Conservation (phyloP, 495 filamentous ascomycete genomes). For the Talaromyces adpressus region DNA sequence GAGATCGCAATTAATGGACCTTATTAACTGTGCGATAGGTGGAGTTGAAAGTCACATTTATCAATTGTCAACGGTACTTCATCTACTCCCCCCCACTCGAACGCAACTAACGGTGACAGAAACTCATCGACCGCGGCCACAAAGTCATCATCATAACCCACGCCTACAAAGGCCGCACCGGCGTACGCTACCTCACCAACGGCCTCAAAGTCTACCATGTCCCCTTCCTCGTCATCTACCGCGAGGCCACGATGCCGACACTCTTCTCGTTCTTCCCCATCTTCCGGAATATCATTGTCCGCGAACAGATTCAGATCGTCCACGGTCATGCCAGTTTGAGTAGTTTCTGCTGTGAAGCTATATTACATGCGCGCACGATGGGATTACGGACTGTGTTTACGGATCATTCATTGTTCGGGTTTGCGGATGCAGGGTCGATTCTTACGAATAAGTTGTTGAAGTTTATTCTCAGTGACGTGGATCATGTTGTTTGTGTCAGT, state of each 20-base stretch:
- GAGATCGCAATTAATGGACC: not conserved
- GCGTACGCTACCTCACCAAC: conserved; percentile 95
- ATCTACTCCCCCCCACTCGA: not conserved
- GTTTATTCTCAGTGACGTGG: conserved; percentile 92
- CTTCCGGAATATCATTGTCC: conserved; percentile 89
- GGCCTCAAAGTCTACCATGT: conserved; percentile 98
- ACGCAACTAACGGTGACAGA: conserved; percentile 30
- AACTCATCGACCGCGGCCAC: conserved; percentile 93
- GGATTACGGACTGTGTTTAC: conserved; percentile 92
- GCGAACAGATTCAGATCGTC: conserved; percentile 92
- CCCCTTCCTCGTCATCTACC: conserved; percentile 91
- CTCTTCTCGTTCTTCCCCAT: conserved; percentile 98
- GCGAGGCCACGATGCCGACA: conserved; percentile 89
- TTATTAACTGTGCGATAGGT: conserved; percentile 37
- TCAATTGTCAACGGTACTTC: conserved; percentile 68
- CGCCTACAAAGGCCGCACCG: conserved; percentile 84
- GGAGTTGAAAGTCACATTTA: conserved; percentile 98
- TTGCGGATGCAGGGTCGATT: conserved; percentile 93
- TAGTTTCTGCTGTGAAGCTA: conserved; percentile 88
- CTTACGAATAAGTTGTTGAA: conserved; percentile 95
- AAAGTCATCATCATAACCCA: conserved; percentile 98
- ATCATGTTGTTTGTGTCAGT: conserved; percentile 96
- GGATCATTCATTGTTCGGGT: conserved; percentile 96
- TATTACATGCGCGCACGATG: conserved; percentile 94
- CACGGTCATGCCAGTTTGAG: conserved; percentile 92